These are phyloP conservation scores for Cudoniella acicularis DNA, from an alignment of 495 filamentous ascomycete genomes.

Conservation along the genomic window DNA sequence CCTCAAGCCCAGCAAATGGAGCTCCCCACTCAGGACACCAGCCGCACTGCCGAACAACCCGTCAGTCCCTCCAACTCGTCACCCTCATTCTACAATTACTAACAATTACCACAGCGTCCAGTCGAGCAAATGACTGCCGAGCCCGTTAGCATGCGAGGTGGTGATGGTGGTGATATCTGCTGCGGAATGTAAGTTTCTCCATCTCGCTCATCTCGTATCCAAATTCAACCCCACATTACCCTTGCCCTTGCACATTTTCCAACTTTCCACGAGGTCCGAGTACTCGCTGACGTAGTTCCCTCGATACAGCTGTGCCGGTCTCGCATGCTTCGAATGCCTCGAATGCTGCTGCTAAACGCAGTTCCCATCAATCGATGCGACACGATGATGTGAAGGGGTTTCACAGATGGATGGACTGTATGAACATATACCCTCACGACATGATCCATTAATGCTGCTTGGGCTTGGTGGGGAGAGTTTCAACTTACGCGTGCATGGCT, in stretches of 20 bases:
- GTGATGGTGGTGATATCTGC: conserved; percentile 21
- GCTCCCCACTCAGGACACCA: conserved; percentile 7
- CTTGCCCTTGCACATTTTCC: background rate
- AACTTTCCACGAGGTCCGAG: background rate
- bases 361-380: too few species aligned
- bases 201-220: background rate
- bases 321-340: conserved; percentile 26
- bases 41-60: conserved; percentile 17
- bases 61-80: conserved; percentile 10
- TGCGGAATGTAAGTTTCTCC: conserved; percentile 23
- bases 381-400: too few species aligned
- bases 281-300: background rate
- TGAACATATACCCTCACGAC: too few species aligned
- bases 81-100: too few species aligned
- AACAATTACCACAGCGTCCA: too few species aligned
- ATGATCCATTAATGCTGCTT: too few species aligned
- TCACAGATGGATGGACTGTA: too few species aligned
- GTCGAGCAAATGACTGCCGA: conserved; percentile 26
- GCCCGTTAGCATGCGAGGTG: conserved; percentile 25
- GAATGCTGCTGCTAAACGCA: conserved; percentile 27
- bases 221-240: background rate
- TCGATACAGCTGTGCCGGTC: conserved; percentile 24
- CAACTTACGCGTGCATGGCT: too few species aligned
- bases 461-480: too few species aligned
- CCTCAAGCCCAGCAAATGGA: conserved; percentile 25